These are phyloP conservation scores for Aspergillus eucalypticola DNA, from an alignment of 2,329 filamentous ascomycete species.

Conservation along the genomic window DNA sequence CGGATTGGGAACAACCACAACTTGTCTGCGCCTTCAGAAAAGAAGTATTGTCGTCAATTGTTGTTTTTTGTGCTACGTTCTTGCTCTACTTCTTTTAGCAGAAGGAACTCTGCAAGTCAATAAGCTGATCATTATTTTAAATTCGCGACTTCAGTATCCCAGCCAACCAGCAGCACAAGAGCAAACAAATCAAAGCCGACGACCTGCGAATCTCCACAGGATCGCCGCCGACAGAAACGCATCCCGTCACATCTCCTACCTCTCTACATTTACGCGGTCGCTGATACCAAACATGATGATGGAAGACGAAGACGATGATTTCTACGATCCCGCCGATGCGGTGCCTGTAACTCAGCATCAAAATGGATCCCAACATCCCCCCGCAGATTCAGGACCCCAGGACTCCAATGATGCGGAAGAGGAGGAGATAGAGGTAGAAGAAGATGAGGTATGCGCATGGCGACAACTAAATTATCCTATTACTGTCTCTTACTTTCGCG, in stretches of 20 bases:
- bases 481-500: neutral
- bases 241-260: slow-evolving; percentile 7
- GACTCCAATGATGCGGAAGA: slow-evolving; percentile 40
- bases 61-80: too few relatives aligned
- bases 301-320: slow-evolving; percentile 52
- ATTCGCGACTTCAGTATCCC: neutral
- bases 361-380: slow-evolving; percentile 30
- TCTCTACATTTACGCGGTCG: slow-evolving; percentile 5
- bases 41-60: too few relatives aligned
- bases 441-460: slow-evolving; percentile 30
- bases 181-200: slow-evolving; percentile 28
- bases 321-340: slow-evolving; percentile 46
- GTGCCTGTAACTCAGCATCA: slow-evolving; percentile 33
- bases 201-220: slow-evolving; percentile 18
- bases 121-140: too few relatives aligned
- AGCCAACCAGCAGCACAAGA: neutral
- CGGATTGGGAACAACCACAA: neutral
- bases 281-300: slow-evolving; percentile 27
- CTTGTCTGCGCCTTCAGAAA: neutral
- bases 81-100: too few relatives aligned
- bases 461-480: too few relatives aligned
- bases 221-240: slow-evolving; percentile 20
- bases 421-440: slow-evolving; percentile 49
- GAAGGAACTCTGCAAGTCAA: too few relatives aligned
- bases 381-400: slow-evolving; percentile 32